Evolutionary conservation across 129 eudicot genomes (phyloP).

Genomic region (Apium graveolens): DNA sequence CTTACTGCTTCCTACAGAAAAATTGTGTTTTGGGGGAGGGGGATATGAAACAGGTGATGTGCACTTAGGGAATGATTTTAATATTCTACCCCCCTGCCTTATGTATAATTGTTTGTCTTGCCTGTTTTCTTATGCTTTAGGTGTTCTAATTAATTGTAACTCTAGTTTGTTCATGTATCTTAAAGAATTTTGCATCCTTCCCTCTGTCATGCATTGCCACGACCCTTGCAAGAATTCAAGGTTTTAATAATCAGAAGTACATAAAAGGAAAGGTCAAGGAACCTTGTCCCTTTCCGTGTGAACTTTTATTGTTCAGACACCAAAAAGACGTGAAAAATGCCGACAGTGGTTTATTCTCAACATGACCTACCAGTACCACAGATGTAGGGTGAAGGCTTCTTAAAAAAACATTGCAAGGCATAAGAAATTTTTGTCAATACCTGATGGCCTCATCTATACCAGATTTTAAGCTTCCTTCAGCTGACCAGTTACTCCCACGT

Average conservation of each 20-base stretch:
- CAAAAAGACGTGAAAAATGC: neutral
- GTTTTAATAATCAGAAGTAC: neutral
- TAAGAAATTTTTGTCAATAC: slow-evolving; percentile 13
- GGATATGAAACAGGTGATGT: neutral
- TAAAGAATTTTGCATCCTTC: neutral
- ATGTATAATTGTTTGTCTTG: neutral
- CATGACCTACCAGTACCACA: neutral
- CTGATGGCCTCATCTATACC: slow-evolving; percentile 24
- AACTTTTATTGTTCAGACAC: neutral
- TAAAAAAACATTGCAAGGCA: neutral
- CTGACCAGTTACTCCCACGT: neutral
- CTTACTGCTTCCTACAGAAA: neutral
- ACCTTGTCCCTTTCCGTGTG: neutral
- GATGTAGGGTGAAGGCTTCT: neutral
- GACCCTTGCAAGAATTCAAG: neutral
- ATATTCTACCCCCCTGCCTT: neutral
- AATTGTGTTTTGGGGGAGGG: neutral
- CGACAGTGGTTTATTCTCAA: neutral
- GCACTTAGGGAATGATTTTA: neutral
- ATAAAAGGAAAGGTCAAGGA: neutral
- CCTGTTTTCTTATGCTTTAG: neutral
- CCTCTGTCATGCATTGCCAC: neutral
- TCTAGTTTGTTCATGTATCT: neutral
- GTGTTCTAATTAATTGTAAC: too few relatives aligned
- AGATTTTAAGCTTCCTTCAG: neutral